Conservation (phyloP, 495 filamentous ascomycete species). For the Amphirosellinia nigrospora region DNA sequence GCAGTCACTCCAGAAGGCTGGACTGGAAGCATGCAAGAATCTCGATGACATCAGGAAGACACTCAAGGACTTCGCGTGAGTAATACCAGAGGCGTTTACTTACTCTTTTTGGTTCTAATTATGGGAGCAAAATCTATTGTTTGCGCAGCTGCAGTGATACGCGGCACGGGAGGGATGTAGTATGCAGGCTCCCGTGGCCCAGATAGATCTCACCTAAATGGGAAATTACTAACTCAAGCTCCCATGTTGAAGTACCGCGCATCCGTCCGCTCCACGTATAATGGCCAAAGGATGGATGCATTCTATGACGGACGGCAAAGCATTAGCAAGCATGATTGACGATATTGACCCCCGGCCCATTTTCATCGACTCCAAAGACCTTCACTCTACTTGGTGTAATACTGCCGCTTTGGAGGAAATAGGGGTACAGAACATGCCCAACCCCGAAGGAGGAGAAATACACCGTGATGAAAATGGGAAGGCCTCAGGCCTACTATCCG, state of each 20-base stretch:
- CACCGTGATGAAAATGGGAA: slow-evolving; percentile 59
- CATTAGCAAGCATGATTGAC: slow-evolving; percentile 61
- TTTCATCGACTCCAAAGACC: slow-evolving; percentile 65
- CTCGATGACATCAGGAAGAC: slow-evolving; percentile 59
- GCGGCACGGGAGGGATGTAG: not conserved
- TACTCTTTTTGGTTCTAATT: not conserved
- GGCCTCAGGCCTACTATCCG: slow-evolving; percentile 61
- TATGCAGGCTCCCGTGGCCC: not conserved
- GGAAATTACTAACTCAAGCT: slow-evolving; percentile 11
- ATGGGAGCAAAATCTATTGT: not conserved
- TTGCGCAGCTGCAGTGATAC: not conserved
- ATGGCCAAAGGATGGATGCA: slow-evolving; percentile 68
- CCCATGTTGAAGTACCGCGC: slow-evolving; percentile 28
- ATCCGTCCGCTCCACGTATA: slow-evolving; percentile 59
- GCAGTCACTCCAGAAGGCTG: slow-evolving; percentile 62
- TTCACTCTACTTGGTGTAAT: slow-evolving; percentile 70
- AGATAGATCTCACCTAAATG: not conserved
- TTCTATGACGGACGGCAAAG: slow-evolving; percentile 57
- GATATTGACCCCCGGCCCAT: slow-evolving; percentile 64
- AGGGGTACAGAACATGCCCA: slow-evolving; percentile 50
- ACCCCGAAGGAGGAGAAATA: slow-evolving; percentile 64
- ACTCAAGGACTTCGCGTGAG: slow-evolving; percentile 57
- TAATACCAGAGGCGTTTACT: not conserved
- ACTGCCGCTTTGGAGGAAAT: slow-evolving; percentile 61
- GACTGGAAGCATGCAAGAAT: slow-evolving; percentile 59